Evolutionary conservation across 441 rosid genomes (phyloP), one percentile per base, ranked within the genome.

Genomic region (Biscutella laevigata): DNA sequence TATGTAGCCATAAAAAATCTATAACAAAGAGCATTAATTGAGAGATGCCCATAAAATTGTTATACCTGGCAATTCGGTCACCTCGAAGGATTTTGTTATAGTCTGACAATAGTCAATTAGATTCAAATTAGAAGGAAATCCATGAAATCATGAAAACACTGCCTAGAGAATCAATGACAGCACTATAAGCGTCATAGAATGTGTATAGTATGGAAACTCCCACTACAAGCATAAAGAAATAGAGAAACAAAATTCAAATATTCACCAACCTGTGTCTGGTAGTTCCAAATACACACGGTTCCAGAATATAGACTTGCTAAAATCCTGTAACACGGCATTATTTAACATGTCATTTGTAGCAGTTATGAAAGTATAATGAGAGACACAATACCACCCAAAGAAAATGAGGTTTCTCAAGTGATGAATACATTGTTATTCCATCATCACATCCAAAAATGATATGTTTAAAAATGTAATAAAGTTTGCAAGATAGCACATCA

Each of bases 281-380:
- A 79, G 74, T 84, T 84, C 88, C 86, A 85, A 49, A 88, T 81
- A 51, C 83, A 75, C 33, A 85, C 62, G 47, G 81, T 71, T 78
- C 96, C 96, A 10, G 92, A 71, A 62, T 88, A 75, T 73, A 88
- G 72, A 75, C 91, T 76, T 16, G 77, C 71, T 25, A 85, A 78
- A 62, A 85, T 78, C 96, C 94, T 84, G 72, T 51, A 60, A 19
- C 14, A 50, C 32, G 34, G 19, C 19, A 15, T 36, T 10, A 15
- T 22, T 2, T 34, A 19, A 33, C 22, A 42, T 24, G 28, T 35
- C 22, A 17, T 11, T 16, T 19, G 33, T 20, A 52, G 28, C 44
- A 41, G 56, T 35, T 8, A 41, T 4, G 10, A 39, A 29, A 29
- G 9, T 34, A 41, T 5, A 25, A 4, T 51, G 42, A 5, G 11